These are phyloP conservation scores for Termitomyces sp. DNA, from an alignment of 768 basidiomycete genomes.

Conservation along the genomic window DNA sequence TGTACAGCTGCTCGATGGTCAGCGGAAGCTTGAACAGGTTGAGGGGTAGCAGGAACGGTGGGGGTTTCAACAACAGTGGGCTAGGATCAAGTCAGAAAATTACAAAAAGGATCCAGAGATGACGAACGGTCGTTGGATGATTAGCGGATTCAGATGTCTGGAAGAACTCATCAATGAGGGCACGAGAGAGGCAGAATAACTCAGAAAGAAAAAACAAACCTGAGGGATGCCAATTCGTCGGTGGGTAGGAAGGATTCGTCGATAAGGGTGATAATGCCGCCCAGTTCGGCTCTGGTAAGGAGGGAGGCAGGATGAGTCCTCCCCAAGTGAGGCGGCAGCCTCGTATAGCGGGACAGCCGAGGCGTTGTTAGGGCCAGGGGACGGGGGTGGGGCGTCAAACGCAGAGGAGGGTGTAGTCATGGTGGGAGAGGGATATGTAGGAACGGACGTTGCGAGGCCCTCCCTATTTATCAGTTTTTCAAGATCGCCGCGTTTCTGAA, in stretches of 20 bases:
- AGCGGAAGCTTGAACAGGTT: no score
- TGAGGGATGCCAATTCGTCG: not conserved
- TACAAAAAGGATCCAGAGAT: not conserved
- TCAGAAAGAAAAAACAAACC: not conserved
- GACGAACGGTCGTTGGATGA: not conserved
- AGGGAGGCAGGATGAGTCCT: conserved; percentile 12
- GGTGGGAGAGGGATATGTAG: not conserved
- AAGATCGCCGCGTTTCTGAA: not conserved
- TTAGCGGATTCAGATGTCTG: not conserved
- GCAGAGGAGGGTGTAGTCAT: not conserved
- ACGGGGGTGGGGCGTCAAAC: conserved; percentile 3
- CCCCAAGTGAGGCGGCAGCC: not conserved
- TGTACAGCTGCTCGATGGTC: not conserved
- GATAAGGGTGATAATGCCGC: conserved; percentile 13
- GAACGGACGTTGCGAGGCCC: not conserved
- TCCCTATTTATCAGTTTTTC: conserved; percentile 2
- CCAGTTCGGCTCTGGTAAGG: conserved; percentile 7
- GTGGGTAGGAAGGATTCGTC: not conserved
- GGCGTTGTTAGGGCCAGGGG: not conserved
- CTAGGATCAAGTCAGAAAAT: not conserved
- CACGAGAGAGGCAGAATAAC: not conserved
- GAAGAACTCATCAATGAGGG: not conserved
- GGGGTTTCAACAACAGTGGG: not conserved
- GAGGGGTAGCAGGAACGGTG: not conserved
- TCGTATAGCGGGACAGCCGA: no score